phyloP scores from a whole-genome alignment of 345 rosid genomes.

The Conringia planisiliqua region DNA sequence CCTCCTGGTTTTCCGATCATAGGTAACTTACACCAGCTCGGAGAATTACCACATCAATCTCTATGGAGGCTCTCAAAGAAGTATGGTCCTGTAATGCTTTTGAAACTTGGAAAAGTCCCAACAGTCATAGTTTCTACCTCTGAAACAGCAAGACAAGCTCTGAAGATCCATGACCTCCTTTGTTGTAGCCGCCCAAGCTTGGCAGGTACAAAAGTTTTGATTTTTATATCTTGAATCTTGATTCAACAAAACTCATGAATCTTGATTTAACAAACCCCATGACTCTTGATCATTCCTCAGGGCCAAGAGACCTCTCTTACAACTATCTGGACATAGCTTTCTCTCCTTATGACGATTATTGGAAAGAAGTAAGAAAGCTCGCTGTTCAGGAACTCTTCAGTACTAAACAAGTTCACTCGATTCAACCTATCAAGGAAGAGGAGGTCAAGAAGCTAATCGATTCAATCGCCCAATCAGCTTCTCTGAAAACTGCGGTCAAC shows the following conservation, averaged over 20 bases:
- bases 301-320: constrained; percentile 41
- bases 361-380: constrained; percentile 45
- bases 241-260: neutral
- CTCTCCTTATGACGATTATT: constrained; percentile 38
- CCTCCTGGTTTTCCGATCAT: constrained; percentile 46
- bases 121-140: constrained; percentile 46
- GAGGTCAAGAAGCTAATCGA: constrained; percentile 39
- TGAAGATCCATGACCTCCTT: constrained; percentile 41
- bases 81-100: constrained; percentile 49
- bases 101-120: constrained; percentile 38
- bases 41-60: constrained; percentile 26
- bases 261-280: neutral
- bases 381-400: constrained; percentile 40
- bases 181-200: constrained; percentile 47
- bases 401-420: constrained; percentile 31
- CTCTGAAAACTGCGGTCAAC: constrained; percentile 12
- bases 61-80: constrained; percentile 47
- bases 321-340: constrained; percentile 41
- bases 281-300: constrained; percentile 10
- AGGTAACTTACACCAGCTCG: constrained; percentile 46
- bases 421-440: constrained; percentile 37
- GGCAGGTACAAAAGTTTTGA: neutral
- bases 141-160: constrained; percentile 36
- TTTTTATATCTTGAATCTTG: neutral
- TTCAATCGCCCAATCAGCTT: constrained; percentile 26